A percentile compares a stretch with the other conserved stretches of the same genome.
phyloP scores from a whole-genome alignment of 768 basidiomycete genomes.

The Serendipita vermifera region DNA sequence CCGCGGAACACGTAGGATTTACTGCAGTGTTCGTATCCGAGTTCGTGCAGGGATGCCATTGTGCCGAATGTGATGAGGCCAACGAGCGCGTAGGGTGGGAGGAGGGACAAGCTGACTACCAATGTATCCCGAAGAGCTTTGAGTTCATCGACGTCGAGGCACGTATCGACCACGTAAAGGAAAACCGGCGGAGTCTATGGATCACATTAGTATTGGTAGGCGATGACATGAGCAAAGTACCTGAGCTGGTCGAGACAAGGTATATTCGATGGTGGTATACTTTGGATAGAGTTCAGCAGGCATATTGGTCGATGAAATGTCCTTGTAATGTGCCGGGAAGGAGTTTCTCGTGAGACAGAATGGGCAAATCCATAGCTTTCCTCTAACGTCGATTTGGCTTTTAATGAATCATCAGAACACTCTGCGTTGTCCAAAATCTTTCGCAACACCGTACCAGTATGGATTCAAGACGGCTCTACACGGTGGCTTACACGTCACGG shows the following conservation, averaged over 20 bases:
- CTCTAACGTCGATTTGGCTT: slow-evolving; percentile 97
- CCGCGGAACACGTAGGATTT: slow-evolving; percentile 99
- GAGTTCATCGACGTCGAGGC: slow-evolving; percentile 88
- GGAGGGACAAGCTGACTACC: slow-evolving; percentile 81
- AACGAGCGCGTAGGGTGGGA: slow-evolving; percentile 89
- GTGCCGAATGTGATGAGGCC: slow-evolving; percentile 95
- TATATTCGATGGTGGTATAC: slow-evolving; percentile 99
- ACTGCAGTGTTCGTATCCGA: slow-evolving; percentile 89
- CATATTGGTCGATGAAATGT: slow-evolving; percentile 92
- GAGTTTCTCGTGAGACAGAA: slow-evolving; percentile 95
- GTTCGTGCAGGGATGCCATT: slow-evolving; percentile 98
- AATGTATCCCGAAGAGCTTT: slow-evolving; percentile 92
- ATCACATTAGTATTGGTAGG: not conserved
- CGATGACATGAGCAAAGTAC: slow-evolving; percentile 26
- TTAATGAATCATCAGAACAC: slow-evolving; percentile 10
- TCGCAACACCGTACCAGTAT: slow-evolving; percentile 57
- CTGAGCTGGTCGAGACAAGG: slow-evolving; percentile 79
- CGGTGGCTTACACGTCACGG: slow-evolving; percentile 94
- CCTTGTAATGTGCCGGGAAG: slow-evolving; percentile 98
- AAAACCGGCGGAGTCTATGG: slow-evolving; percentile 64
- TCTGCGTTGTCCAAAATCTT: slow-evolving; percentile 9
- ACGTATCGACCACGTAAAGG: slow-evolving; percentile 94
- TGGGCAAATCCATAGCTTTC: slow-evolving; percentile 98
- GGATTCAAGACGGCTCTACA: slow-evolving; percentile 97
- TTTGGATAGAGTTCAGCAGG: slow-evolving; percentile 93